Percentiles rank a stretch among this genome's conserved stretches.
Conservation (phyloP, 345 rosid species). For the Erucastrum elatum region DNA sequence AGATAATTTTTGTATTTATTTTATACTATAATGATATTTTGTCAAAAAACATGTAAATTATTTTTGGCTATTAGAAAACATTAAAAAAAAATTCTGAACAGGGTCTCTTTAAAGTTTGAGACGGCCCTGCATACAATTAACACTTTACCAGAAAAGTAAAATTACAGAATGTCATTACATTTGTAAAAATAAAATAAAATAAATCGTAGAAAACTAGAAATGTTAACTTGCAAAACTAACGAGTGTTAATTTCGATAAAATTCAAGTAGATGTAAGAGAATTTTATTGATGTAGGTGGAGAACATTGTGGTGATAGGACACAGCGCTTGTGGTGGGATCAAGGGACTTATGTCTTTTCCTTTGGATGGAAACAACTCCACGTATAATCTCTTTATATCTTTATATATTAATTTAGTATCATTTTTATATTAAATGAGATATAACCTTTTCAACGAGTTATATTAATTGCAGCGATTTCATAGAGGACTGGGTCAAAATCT, state of each 20-base stretch:
- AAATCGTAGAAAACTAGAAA: background rate
- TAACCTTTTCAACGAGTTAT: background rate
- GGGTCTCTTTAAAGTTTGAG: too few relatives aligned
- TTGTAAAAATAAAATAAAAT: background rate
- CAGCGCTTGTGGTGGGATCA: slow-evolving; percentile 96
- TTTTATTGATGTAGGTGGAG: slow-evolving; percentile 50
- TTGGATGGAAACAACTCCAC: slow-evolving; percentile 50
- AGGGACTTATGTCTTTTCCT: slow-evolving; percentile 93
- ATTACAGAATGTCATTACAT: background rate
- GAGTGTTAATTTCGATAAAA: background rate
- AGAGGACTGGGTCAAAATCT: slow-evolving; percentile 89
- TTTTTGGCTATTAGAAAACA: too few relatives aligned
- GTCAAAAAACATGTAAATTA: too few relatives aligned
- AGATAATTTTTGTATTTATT: too few relatives aligned
- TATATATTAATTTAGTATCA: background rate
- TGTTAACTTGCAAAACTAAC: background rate
- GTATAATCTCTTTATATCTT: slow-evolving; percentile 9
- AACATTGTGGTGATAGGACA: slow-evolving; percentile 94
- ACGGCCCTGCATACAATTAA: background rate
- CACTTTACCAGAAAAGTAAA: background rate
- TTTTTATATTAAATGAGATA: background rate
- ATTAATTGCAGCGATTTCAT: slow-evolving; percentile 74
- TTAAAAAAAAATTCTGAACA: too few relatives aligned
- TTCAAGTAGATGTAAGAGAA: background rate
- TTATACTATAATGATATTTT: too few relatives aligned